Conservation (phyloP, 441 rosid species). For the Populus hybrid region DNA sequence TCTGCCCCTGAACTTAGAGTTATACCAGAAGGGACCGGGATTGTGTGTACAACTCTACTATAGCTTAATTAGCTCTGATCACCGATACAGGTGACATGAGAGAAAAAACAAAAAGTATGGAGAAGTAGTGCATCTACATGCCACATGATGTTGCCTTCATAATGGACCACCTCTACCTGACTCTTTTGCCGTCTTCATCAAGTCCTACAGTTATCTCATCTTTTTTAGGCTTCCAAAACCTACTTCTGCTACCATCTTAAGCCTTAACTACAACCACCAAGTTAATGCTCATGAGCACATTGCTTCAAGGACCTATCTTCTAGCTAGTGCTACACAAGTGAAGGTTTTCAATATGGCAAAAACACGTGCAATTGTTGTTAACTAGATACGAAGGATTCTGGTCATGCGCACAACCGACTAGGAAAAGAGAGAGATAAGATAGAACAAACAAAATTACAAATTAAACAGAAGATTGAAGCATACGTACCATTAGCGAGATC, state of each 20-base stretch:
- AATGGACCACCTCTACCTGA: conserved; percentile 4
- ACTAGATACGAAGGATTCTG: neutral
- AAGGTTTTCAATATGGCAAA: neutral
- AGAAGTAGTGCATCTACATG: neutral
- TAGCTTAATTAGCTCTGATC: neutral
- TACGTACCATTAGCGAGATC: conserved; percentile 95
- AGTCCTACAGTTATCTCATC: neutral
- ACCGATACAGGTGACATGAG: neutral
- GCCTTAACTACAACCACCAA: too few species aligned
- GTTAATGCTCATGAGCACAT: too few species aligned
- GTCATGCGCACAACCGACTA: neutral
- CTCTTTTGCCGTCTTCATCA: neutral
- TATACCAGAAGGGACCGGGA: neutral
- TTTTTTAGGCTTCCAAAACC: neutral
- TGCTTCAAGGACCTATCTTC: neutral
- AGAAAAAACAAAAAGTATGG: conserved; percentile 2
- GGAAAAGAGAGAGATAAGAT: neutral
- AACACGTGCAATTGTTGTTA: neutral
- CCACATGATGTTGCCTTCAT: neutral
- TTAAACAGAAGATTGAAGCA: conserved; percentile 1
- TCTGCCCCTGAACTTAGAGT: neutral
- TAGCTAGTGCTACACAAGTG: neutral
- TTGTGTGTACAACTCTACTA: too few species aligned
- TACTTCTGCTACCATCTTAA: too few species aligned
- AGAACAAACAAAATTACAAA: conserved; percentile 2